phyloP scores from a whole-genome alignment of 345 rosid species.

The Hibiscus syriacus region DNA sequence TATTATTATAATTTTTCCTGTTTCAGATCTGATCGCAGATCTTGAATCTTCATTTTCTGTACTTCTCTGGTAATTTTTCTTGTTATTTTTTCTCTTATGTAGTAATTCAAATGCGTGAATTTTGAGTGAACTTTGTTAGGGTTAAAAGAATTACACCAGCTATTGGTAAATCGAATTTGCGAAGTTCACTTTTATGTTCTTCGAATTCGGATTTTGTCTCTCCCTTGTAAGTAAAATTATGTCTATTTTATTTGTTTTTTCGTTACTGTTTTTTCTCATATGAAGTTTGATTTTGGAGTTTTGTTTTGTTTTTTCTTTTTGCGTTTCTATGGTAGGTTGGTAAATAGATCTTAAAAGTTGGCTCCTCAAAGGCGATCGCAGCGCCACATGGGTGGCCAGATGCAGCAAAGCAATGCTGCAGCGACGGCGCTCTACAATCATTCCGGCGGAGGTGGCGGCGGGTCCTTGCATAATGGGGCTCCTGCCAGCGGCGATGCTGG shows the following conservation, averaged over 20 bases:
- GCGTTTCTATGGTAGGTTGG: slow-evolving; percentile 27
- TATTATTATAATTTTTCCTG: background rate
- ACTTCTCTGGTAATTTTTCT: background rate
- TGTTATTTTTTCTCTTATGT: background rate
- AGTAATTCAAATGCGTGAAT: background rate
- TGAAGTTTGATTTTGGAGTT: slow-evolving; percentile 6
- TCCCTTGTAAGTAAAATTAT: slow-evolving; percentile 19
- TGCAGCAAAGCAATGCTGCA: slow-evolving; percentile 95
- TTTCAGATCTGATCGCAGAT: slow-evolving; percentile 31
- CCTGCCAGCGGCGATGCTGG: slow-evolving; percentile 70
- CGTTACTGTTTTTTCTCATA: background rate
- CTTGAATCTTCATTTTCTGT: slow-evolving; percentile 21
- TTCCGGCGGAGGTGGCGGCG: slow-evolving; percentile 24
- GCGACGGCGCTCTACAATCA: slow-evolving; percentile 76
- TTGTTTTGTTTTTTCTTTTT: background rate
- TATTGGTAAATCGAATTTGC: slow-evolving; percentile 11
- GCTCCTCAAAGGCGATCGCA: slow-evolving; percentile 99
- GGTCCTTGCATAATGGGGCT: slow-evolving; percentile 56
- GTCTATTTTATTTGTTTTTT: background rate
- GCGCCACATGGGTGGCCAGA: slow-evolving; percentile 99
- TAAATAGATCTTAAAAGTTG: slow-evolving; percentile 80
- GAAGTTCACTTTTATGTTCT: slow-evolving; percentile 36
- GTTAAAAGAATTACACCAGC: slow-evolving; percentile 6
- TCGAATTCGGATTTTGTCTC: too few species aligned
- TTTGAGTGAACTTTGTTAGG: slow-evolving; percentile 2